Conservation (phyloP, 2,329 filamentous ascomycete genomes). For the Colletotrichum destructivum region DNA sequence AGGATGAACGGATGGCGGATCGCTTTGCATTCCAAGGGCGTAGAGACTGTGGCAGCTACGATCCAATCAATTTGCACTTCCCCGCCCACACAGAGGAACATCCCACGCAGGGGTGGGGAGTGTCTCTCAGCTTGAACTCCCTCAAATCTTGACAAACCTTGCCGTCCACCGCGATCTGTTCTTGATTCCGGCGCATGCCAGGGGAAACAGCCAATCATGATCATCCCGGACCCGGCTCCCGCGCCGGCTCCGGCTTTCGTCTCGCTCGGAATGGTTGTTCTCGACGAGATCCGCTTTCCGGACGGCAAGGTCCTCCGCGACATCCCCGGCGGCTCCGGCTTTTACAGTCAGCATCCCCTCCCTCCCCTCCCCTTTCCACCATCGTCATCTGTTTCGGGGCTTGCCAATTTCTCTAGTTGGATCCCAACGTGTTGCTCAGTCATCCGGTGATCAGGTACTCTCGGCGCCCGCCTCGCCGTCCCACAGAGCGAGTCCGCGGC, state of each 20-base stretch:
- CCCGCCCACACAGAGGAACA: neutral
- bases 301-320: constrained; percentile 26
- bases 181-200: neutral
- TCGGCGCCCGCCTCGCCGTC: constrained; percentile 35
- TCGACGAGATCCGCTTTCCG: constrained; percentile 33
- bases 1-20: neutral
- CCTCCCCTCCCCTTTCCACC: neutral
- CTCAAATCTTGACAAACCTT: constrained; percentile 2
- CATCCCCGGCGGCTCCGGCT: constrained; percentile 31
- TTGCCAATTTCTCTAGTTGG: neutral
- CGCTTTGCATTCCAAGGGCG: neutral
- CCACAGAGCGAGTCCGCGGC: constrained; percentile 2
- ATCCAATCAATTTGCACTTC: constrained; percentile 6
- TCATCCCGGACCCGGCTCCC: neutral
- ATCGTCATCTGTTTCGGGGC: neutral
- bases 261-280: constrained; percentile 38
- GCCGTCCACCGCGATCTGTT: neutral
- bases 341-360: constrained; percentile 17
- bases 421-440: neutral
- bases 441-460: constrained; percentile 19
- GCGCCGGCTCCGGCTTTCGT: constrained; percentile 27
- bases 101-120: neutral
- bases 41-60: neutral
- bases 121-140: constrained; percentile 7
- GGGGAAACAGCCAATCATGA: constrained; percentile 6